phyloP scores from a whole-genome alignment of 306 rosid species.

The Parietaria judaica region DNA sequence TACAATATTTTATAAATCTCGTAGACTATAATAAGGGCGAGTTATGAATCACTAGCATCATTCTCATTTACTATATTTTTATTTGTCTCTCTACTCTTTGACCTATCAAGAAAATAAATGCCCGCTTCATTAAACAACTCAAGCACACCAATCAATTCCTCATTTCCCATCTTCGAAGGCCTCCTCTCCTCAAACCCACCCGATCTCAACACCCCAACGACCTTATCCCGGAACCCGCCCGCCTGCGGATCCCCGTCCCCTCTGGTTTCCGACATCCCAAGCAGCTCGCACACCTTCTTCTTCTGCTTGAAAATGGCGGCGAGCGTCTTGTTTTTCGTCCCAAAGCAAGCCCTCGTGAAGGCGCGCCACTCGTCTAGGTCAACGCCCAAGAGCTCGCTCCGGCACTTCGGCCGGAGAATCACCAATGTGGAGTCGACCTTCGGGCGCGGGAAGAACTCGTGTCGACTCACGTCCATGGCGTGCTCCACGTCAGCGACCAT shows the following conservation, averaged over 20 bases:
- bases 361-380: conserved; percentile 66
- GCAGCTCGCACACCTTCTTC: conserved; percentile 42
- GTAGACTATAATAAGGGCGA: no score
- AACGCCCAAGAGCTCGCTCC: conserved; percentile 37
- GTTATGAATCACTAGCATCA: no score
- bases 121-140: conserved; percentile 66
- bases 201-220: conserved; percentile 42
- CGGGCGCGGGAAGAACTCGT: conserved; percentile 76
- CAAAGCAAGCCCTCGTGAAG: conserved; percentile 56
- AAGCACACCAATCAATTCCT: conserved; percentile 51
- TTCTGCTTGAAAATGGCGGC: conserved; percentile 71
- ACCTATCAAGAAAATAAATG: conserved; percentile 42
- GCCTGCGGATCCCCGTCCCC: conserved; percentile 14
- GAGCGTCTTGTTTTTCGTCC: conserved; percentile 68
- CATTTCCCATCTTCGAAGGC: conserved; percentile 56
- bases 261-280: conserved; percentile 21
- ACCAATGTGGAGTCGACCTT: conserved; percentile 86
- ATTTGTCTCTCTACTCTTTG: conserved; percentile 6
- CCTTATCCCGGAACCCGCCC: conserved; percentile 31
- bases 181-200: conserved; percentile 60
- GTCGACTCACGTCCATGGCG: conserved; percentile 75
- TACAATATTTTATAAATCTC: no score
- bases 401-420: conserved; percentile 52
- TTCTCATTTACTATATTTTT: conserved; percentile 10
- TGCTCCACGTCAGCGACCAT: conserved; percentile 68